Percentiles rank a stretch among this genome's conserved stretches.
These are phyloP conservation scores for Hibiscus tridactylites DNA, from an alignment of 345 rosid genomes.

Conservation along the genomic window DNA sequence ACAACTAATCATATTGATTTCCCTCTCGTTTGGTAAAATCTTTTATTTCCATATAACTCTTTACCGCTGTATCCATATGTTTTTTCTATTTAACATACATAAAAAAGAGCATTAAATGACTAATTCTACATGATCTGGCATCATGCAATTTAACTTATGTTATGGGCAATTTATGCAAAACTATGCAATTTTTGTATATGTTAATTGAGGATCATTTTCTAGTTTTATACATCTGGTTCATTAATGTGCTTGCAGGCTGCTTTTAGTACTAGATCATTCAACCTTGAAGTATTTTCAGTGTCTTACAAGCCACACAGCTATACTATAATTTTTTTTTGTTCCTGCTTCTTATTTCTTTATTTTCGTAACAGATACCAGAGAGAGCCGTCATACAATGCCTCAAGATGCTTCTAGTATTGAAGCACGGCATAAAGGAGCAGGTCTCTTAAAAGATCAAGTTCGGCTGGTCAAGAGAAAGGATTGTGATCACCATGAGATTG, in stretches of 20 bases:
- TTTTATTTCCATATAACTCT: background rate
- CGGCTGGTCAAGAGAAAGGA: constrained; percentile 66
- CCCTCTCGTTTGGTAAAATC: background rate
- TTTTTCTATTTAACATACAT: background rate
- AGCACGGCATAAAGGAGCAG: constrained; percentile 47
- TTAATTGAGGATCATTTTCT: background rate
- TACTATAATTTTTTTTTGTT: background rate
- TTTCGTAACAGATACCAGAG: constrained; percentile 14
- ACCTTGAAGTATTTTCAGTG: background rate
- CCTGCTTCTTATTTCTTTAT: background rate
- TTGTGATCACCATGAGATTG: constrained; percentile 57
- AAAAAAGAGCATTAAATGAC: no score
- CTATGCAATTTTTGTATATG: no score
- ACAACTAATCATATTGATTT: background rate
- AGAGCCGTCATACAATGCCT: constrained; percentile 31
- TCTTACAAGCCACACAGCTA: background rate
- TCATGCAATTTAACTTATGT: background rate
- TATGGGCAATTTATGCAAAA: background rate
- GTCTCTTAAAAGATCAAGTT: constrained; percentile 86
- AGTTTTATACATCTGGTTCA: background rate
- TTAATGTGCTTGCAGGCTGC: background rate
- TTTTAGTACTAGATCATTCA: background rate
- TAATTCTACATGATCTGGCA: background rate
- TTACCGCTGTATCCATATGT: background rate
- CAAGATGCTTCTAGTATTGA: constrained; percentile 45